phyloP scores from a whole-genome alignment of 1,284 basidiomycete genomes.

The Pisolithus thermaeus region DNA sequence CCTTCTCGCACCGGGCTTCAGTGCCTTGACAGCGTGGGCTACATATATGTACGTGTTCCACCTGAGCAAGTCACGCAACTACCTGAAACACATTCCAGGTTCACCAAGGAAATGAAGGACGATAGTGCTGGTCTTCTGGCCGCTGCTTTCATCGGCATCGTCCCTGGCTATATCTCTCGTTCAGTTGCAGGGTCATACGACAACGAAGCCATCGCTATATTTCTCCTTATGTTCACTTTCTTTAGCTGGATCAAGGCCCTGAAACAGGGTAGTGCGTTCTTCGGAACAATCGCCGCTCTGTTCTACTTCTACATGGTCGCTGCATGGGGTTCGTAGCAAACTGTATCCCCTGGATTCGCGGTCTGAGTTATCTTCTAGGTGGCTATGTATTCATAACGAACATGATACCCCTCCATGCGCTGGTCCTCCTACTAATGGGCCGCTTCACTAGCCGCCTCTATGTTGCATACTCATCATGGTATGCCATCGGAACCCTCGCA shows the following conservation, averaged over 20 bases:
- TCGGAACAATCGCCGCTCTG: conserved; percentile 84
- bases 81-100: conserved; percentile 43
- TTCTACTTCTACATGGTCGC: conserved; percentile 99
- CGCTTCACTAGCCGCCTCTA: conserved; percentile 91
- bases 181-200: conserved; percentile 99
- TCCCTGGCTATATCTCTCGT: conserved; percentile 98
- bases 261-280: conserved; percentile 90
- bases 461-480: conserved; percentile 96
- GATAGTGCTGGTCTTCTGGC: conserved; percentile 93
- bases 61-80: neutral
- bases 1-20: conserved; percentile 93
- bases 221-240: conserved; percentile 99
- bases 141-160: conserved; percentile 95
- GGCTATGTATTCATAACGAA: conserved; percentile 99
- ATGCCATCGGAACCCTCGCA: conserved; percentile 92
- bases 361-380: conserved; percentile 37
- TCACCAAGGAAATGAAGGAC: conserved; percentile 92
- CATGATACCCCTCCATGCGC: conserved; percentile 96
- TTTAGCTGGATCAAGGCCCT: conserved; percentile 97
- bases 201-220: conserved; percentile 99
- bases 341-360: conserved; percentile 1
- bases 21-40: conserved; percentile 94
- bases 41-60: conserved; percentile 78
- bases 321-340: conserved; percentile 78
- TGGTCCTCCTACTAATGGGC: conserved; percentile 96